Evolutionary conservation across 257 asterid species (phyloP).

Genomic region (Solanum tarapatanum): DNA sequence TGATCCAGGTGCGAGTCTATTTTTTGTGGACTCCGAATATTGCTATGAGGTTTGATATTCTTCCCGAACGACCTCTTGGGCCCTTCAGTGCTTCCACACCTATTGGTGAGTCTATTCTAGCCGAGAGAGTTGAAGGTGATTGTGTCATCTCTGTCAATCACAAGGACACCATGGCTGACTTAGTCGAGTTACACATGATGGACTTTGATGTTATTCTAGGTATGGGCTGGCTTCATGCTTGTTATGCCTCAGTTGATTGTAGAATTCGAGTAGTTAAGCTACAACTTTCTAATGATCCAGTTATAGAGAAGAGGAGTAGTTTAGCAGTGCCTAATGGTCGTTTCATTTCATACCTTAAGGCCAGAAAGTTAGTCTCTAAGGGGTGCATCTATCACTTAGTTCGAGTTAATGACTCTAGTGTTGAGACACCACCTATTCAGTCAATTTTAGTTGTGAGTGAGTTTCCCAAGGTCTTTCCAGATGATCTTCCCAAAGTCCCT

Average conservation of each 20-base stretch:
- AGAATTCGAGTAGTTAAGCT: not conserved
- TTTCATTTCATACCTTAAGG: not conserved
- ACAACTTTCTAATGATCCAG: not conserved
- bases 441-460: not conserved
- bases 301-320: not conserved
- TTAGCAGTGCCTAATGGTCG: not conserved
- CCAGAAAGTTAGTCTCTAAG: not conserved
- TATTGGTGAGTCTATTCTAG: not conserved
- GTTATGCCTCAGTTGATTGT: not conserved
- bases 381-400: not conserved
- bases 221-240: too few species aligned
- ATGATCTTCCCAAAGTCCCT: not conserved
- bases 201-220: not conserved
- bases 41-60: not conserved
- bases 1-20: not conserved
- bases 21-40: not conserved
- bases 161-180: not conserved
- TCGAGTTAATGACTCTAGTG: not conserved
- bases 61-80: not conserved
- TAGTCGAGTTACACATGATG: not conserved
- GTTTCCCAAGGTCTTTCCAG: not conserved
- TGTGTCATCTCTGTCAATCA: too few species aligned
- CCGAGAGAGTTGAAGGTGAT: not conserved
- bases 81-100: not conserved
- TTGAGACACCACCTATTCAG: not conserved